Evolutionary conservation across 192 early-diverging fungal genomes (phyloP), one percentile per base, ranked within the genome.

Genomic region (Spizellomyces sp.): DNA sequence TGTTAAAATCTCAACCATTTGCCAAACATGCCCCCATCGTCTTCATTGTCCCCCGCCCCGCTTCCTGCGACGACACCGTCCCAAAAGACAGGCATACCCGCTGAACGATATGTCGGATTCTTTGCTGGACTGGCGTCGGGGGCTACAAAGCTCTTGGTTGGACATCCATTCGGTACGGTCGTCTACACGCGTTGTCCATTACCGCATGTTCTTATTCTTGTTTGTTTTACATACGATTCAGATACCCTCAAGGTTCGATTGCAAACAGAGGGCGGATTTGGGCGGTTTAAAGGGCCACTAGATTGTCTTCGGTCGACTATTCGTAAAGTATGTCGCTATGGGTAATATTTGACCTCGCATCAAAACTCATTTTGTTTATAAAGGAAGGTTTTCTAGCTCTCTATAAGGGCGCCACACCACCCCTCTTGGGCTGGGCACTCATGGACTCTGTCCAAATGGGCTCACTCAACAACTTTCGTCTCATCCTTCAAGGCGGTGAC

Each of bases 331-430:
- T 86, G 89, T 9, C 77, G 91, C 63, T 45, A 66, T 9, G 41
- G 3, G 54, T 3, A 55, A 55, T 3, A 55, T 55, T 0, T 55
- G 0, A 36, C 27, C 3, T 36, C 3, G 27, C 27, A n/a, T 12
- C 14, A 54, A 19, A 54, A 0, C 50, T 54, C 12, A 54, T 54
- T 12, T 22, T 14, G 0, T 3, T 17, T 45, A 46, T 5, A 44
- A 0, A 74, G 66, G 81, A 84, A 77, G 82, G 82, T 5, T 64
- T 81, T 54, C 76, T 88, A 6, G 94, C 92, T 8, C 82, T 98
- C 6, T 98, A 98, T 82, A 94, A 95, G 75, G 95, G 96, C 52
- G 93, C 94, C 12, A 94, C 93, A 21, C 93, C 94, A 9, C 95
- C 95, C 17, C 76, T 98, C 55, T 71, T 98, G 58, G 95, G 95